phyloP scores from a whole-genome alignment of 345 rosid genomes.

The Schrenkiella parvula region DNA sequence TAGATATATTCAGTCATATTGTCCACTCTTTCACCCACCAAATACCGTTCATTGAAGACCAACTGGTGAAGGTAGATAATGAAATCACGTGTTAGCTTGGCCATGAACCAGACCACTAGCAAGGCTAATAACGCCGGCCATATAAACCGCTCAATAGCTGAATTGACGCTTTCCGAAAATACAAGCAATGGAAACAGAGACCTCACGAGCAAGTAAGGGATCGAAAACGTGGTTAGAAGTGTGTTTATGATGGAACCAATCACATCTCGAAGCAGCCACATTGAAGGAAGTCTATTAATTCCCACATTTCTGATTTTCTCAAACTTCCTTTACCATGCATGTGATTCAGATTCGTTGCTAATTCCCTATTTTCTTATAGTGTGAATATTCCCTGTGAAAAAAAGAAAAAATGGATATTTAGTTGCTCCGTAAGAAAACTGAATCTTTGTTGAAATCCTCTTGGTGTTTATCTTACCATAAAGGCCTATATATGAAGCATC shows the following conservation, averaged over 20 bases:
- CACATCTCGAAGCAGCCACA: slow-evolving; percentile 25
- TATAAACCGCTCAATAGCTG: background rate
- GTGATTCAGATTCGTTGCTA: too few species aligned
- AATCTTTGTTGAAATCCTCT: background rate
- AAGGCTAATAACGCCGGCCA: slow-evolving; percentile 23
- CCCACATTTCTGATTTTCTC: background rate
- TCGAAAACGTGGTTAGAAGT: slow-evolving; percentile 1
- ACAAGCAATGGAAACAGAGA: slow-evolving; percentile 21
- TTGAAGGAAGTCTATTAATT: background rate
- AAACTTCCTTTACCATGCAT: slow-evolving; percentile 18
- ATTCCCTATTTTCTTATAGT: too few species aligned
- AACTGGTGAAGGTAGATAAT: slow-evolving; percentile 14
- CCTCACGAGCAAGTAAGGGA: slow-evolving; percentile 19
- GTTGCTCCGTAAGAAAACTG: background rate
- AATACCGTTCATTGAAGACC: slow-evolving; percentile 19
- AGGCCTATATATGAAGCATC: slow-evolving; percentile 11
- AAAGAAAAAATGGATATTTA: background rate
- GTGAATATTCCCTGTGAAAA: too few species aligned
- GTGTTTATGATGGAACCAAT: slow-evolving; percentile 14
- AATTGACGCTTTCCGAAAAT: background rate
- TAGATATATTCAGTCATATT: background rate
- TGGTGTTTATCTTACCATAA: slow-evolving; percentile 18
- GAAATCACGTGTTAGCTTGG: slow-evolving; percentile 7
- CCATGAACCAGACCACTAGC: background rate
- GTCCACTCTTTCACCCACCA: slow-evolving; percentile 23